Evolutionary conservation across 768 basidiomycete species (phyloP), one percentile per base, ranked within the genome.

Genomic region (Tephrocybe sp.): DNA sequence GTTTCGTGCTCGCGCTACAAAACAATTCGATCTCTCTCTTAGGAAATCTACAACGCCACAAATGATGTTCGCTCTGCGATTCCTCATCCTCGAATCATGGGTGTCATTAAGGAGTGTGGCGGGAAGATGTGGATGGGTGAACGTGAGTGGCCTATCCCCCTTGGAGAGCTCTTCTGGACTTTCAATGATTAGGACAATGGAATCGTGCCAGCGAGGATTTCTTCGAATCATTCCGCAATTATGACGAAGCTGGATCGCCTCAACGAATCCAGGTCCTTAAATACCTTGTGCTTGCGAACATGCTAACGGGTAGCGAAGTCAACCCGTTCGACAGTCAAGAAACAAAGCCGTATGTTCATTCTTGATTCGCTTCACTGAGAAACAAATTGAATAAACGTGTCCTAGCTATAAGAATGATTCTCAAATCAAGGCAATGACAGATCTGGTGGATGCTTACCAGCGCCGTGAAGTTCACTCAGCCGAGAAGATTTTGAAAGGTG

Each of bases 121-220:
- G 97, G 97, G 2, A 99, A 99, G 72, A 99, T 99, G 97, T 98
- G 97, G 95, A 98, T 99, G 97, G 93, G 92, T 52, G 97, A 98
- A 77, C 89, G 96, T 88, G 68, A 62, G 85, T 60, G 14, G 31
- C 4, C 39, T 4, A 39, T 14, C 12, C 20, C 48, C 19, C 20
- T 30, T 16, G 9, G 19, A 23, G 1, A 11, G 30, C 7, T 26
- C 7, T 26, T 7, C 7, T 19, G 7, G 5, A 17, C 42, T 51
- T 17, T 42, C 48, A 20, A 48, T 26, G 41, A 17, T 9, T 63
- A 94, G 92, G 90, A 51, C 91, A 97, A 72, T 99, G 96, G 95
- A 88, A 90, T 49, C 84, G 92, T 51, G 97, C 97, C 0, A 95
- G 92, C 56, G 91, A 93, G 65, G 97, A 99, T 71, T 97, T 99